phyloP scores from a whole-genome alignment of 176 grass and related monocot species.

The Eremochloa ophiuroides region DNA sequence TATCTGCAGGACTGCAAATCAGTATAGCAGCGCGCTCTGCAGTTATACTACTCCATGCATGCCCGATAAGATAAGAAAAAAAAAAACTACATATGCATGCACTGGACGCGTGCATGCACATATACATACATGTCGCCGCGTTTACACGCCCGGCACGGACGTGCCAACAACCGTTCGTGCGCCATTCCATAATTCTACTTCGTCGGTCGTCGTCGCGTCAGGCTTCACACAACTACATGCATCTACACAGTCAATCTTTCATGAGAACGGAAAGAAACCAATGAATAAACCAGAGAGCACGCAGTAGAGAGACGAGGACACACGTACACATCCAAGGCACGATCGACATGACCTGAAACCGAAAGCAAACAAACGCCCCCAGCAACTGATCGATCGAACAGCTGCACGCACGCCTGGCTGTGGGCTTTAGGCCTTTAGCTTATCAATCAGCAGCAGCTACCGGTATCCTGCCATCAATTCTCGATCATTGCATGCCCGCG shows the following conservation, averaged over 20 bases:
- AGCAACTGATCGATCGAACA: slow-evolving; percentile 1
- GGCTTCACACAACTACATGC: neutral
- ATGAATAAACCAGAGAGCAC: neutral
- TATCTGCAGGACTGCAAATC: slow-evolving; percentile 6
- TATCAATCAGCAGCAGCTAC: neutral
- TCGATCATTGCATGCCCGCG: neutral
- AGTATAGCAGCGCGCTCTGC: neutral
- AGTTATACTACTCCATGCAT: neutral
- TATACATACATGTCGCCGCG: neutral
- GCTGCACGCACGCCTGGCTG: neutral
- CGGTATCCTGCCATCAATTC: too few relatives aligned
- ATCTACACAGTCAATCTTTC: too few relatives aligned
- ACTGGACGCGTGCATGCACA: neutral
- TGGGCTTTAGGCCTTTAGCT: neutral
- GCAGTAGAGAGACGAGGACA: neutral
- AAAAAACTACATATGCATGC: neutral
- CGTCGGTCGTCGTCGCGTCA: neutral
- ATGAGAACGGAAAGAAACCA: neutral
- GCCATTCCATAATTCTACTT: neutral
- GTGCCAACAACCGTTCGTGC: slow-evolving; percentile 19
- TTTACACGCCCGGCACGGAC: slow-evolving; percentile 22
- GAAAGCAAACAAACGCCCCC: slow-evolving; percentile 11
- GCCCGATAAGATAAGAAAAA: neutral
- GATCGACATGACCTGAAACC: neutral
- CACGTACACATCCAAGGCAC: too few relatives aligned